Evolutionary conservation across 768 basidiomycete genomes (phyloP), one percentile per base, ranked within the genome.

Genomic region (Tylopilus plumbeoviolaceoides): DNA sequence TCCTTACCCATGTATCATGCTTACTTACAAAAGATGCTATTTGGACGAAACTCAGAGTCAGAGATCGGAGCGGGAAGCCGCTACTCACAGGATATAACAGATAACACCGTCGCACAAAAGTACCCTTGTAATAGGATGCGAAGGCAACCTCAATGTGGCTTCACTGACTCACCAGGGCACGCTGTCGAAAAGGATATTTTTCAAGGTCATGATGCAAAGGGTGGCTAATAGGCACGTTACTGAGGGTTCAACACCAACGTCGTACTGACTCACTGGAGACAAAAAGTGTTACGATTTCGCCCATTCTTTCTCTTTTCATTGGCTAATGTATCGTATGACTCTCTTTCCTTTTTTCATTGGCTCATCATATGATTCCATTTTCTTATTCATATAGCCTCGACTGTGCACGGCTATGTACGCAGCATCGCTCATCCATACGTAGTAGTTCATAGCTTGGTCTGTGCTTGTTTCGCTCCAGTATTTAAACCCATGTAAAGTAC

Each of bases 181-280:
- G 2, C 15, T 39, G 21, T 10, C 14, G 15, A 47, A 63, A 42
- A 54, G 36, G 11, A 47, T 45, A 1, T 35, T 31, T 30, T 48
- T 60, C 44, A 65, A 10, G 28, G 62, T 62, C 50, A 65, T 45
- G 36, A 42, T 14, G n/a, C 42, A 62, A 39, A 63, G 54, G 18
- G 56, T 43, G 14, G 57, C 62, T 63, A 23, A 12, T 2, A 18
- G 20, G 33, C 42, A 43, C 11, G 39, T 65, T 30, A 58, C 23
- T 12, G 40, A 31, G 20, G 15, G 33, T 1, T 1, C 33, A 33
- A 7, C 14, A 18, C 21, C 5, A 30, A 30, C 7, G 27, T 43
- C n/a, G 10, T 21, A 4, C 27, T 17, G 9, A 35, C 64, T 27
- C 23, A 66, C 63, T 63, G 17, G 61, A 48, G 7, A 63, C 51